These are phyloP conservation scores for Rhazya stricta DNA, from an alignment of 257 asterid genomes.

Conservation along the genomic window DNA sequence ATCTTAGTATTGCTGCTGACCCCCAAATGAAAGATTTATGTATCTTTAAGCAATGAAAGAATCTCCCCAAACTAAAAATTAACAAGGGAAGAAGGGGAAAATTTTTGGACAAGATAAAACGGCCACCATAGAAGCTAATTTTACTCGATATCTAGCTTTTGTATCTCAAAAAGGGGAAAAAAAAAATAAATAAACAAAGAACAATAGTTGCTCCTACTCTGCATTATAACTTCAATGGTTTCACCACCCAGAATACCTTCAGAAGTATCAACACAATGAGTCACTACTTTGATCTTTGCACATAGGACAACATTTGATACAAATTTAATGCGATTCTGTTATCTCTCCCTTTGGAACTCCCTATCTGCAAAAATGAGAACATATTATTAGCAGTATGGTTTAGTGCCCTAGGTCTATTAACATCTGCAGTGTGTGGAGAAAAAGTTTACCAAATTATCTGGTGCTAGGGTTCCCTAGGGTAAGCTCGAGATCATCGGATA, in stretches of 20 bases:
- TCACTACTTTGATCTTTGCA: constrained; percentile 10
- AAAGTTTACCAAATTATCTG: constrained; percentile 35
- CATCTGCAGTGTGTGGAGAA: not conserved
- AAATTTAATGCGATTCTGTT: not conserved
- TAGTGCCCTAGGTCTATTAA: not conserved
- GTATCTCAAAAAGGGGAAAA: constrained; percentile 8
- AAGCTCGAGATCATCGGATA: constrained; percentile 89
- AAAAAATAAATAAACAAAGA: constrained; percentile 11
- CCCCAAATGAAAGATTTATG: not conserved
- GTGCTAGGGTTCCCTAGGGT: constrained; percentile 87
- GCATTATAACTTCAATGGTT: constrained; percentile 13
- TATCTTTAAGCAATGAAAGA: constrained; percentile 7
- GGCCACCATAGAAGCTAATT: constrained; percentile 5
- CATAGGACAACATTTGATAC: constrained; percentile 7
- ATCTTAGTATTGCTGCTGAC: not conserved
- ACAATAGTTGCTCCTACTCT: constrained; percentile 15
- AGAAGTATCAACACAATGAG: constrained; percentile 4
- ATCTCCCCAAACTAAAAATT: not conserved
- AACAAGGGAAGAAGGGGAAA: not conserved
- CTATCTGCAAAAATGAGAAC: constrained; percentile 39
- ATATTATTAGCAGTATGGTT: not conserved
- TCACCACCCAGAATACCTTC: constrained; percentile 7
- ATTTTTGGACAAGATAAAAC: not conserved
- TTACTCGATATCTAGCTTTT: constrained; percentile 14
- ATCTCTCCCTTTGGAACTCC: constrained; percentile 11